phyloP scores from a whole-genome alignment of 768 basidiomycete genomes.

The Mycena alexandri region DNA sequence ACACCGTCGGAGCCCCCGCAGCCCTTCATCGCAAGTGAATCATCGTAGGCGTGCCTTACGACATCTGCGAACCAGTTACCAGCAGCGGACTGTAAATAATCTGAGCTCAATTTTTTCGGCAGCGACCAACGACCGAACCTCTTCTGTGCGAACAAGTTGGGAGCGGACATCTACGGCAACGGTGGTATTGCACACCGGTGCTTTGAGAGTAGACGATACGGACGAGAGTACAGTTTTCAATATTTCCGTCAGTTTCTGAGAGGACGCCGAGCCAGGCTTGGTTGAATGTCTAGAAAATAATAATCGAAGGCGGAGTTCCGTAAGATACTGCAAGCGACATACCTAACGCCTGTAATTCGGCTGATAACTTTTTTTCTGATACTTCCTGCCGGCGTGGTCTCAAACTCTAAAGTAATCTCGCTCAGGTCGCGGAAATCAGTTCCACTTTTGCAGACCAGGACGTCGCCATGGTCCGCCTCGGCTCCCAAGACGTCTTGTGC shows the following conservation, averaged over 20 bases:
- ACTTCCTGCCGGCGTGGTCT: slow-evolving; percentile 69
- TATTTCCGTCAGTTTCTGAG: slow-evolving; percentile 65
- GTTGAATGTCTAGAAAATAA: slow-evolving; percentile 76
- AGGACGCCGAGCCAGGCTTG: slow-evolving; percentile 70
- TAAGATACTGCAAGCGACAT: slow-evolving; percentile 19
- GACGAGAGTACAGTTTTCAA: slow-evolving; percentile 74
- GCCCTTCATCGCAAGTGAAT: slow-evolving; percentile 68
- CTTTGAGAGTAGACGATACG: slow-evolving; percentile 77
- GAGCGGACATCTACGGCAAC: slow-evolving; percentile 81
- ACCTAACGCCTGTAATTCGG: slow-evolving; percentile 63
- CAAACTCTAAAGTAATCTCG: slow-evolving; percentile 75
- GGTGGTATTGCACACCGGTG: slow-evolving; percentile 79
- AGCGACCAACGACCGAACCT: slow-evolving; percentile 57
- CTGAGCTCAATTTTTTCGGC: slow-evolving; percentile 8
- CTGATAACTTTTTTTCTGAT: slow-evolving; percentile 75
- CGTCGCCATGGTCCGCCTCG: slow-evolving; percentile 78
- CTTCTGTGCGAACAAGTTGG: slow-evolving; percentile 76
- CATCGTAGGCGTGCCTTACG: slow-evolving; percentile 85
- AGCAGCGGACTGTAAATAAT: slow-evolving; percentile 65
- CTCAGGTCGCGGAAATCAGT: slow-evolving; percentile 92
- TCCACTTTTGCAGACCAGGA: slow-evolving; percentile 87
- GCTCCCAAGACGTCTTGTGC: slow-evolving; percentile 68
- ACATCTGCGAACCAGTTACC: slow-evolving; percentile 92
- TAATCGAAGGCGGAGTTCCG: background rate
- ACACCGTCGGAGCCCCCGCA: slow-evolving; percentile 82